Evolutionary conservation across 2,329 filamentous ascomycete species (phyloP), one percentile per base, ranked within the genome.

Genomic region (Aspergillus pseudotamarii): DNA sequence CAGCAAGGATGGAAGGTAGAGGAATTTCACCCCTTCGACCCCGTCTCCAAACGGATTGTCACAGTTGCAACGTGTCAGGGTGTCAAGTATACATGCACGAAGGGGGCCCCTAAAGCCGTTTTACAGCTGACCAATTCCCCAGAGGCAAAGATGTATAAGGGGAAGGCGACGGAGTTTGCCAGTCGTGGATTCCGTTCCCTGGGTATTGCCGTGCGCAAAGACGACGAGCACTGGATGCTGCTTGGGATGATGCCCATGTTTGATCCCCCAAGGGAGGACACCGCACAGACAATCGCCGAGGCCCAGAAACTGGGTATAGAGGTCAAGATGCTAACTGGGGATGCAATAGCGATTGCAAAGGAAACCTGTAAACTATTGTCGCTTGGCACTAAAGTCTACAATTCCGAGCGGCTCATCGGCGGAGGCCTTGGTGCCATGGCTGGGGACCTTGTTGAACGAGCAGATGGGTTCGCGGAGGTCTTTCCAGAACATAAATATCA

Each of bases 361-460:
- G 90, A 93, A 80, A 92, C 90, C 64, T 92, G 90, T 84, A 91
- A 91, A 80, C 92, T 92, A 88, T 84, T 92, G 71, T 88, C 89
- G 63, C 85, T 92, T 60, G 90, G 90, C 62, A 92, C 90, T 68
- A 92, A 92, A 82, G 90, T 93, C 64, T 92, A 92, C 81, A 92
- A 92, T 81, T 92, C 90, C 50, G 88, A 91, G 70, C 90, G 89
- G 80, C 85, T 93, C 65, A 91, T 92, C 69, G 88, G 91, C 76
- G 89, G 89, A 74, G 90, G 90, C 78, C 85, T 92, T 51, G 90
- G 90, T 66, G 87, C 88, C 64, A 90, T 89, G 68, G 88, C 91
- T 76, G 88, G 91, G 78, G 90, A 93, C 75, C 84, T 93, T 26
- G 89, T 91, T 63, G 90, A 92, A 81, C 87, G 89, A 66, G 89